A percentile compares a stretch with the other conserved stretches of the same genome.
These are phyloP conservation scores for Hirsutella rhossiliensis DNA, from an alignment of 2,329 filamentous ascomycete genomes.

Conservation along the genomic window DNA sequence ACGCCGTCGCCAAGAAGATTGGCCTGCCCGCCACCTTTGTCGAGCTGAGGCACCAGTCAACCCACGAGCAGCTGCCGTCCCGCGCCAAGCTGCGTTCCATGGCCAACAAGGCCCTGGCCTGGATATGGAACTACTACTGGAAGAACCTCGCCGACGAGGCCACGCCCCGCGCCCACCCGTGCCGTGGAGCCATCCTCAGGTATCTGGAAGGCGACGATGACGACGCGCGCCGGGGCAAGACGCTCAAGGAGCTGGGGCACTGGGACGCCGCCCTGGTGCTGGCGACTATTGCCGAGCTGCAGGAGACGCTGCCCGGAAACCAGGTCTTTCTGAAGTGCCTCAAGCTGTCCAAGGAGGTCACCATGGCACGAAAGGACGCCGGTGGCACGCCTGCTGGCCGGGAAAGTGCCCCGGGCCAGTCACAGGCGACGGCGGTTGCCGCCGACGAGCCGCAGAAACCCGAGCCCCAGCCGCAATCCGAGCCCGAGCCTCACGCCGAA, in stretches of 20 bases:
- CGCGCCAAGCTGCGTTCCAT: constrained; percentile 61
- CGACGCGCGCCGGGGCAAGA: constrained; percentile 11
- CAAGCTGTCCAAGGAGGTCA: constrained; percentile 29
- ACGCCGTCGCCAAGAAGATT: constrained; percentile 55
- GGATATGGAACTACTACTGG: constrained; percentile 93
- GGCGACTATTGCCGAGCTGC: constrained; percentile 24
- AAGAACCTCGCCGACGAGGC: constrained; percentile 26
- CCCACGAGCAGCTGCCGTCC: constrained; percentile 76
- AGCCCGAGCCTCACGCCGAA: neutral
- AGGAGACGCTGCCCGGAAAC: constrained; percentile 27
- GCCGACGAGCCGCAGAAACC: no score
- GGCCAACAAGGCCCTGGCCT: constrained; percentile 57
- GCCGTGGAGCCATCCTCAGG: constrained; percentile 22
- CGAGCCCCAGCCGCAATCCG: no score
- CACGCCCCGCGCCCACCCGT: constrained; percentile 5
- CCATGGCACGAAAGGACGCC: constrained; percentile 12
- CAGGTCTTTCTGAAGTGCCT: constrained; percentile 30
- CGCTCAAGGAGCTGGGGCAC: constrained; percentile 17
- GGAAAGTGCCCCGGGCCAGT: neutral
- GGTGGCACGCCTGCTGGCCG: neutral
- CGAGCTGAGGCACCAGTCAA: constrained; percentile 79
- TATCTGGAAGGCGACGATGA: constrained; percentile 24
- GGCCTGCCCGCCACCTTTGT: constrained; percentile 69
- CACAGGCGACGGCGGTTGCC: no score
- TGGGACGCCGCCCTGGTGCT: constrained; percentile 26